Evolutionary conservation across 768 basidiomycete genomes (phyloP), one percentile per base, ranked within the genome.

Genomic region (Trametes maxima): DNA sequence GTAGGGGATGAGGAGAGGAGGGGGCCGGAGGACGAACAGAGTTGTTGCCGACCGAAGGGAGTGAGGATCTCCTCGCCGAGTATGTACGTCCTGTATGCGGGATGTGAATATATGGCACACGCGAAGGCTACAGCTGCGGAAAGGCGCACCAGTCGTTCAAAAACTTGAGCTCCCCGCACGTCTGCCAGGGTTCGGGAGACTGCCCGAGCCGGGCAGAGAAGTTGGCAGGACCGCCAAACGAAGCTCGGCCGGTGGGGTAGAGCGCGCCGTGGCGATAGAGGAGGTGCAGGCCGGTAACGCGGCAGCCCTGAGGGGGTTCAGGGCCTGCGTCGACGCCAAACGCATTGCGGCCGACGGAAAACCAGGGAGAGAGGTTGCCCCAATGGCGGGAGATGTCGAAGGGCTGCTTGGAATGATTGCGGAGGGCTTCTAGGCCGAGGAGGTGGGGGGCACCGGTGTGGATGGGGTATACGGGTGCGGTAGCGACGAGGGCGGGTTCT

Each of bases 321-420:
- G 90, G 86, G 3, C 80, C 79, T 0, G 90, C 87, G 65, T 92
- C 82, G 14, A 93, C 64, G 0, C 92, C 92, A 73, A 92, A 94
- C 1, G 82, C 76, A 14, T 78, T 81, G 47, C 76, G 77, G 16
- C 78, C 77, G 21, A 91, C 85, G 65, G 87, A 90, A 71, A 88
- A 94, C 92, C 92, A 94, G 16, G 92, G 92, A 1, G 88, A 88
- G 43, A 92, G 72, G 69, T 93, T 94, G 1, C 92, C 92, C 92
- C 92, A 94, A 43, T 84, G 82, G 70, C 79, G 82, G 74, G 92
- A 85, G 44, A 94, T 67, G 68, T 88, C 83, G 65, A 91, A 93
- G 11, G 49, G n/a, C 8, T 35, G 28, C 12, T 51, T 28, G n/a
- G 49, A 51, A 21, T 37, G 19, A n/a, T 51, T 52, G 76, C 61